phyloP scores from a whole-genome alignment of 371 early-diverging fungal species.

The Syncephalastrum monosporum region DNA sequence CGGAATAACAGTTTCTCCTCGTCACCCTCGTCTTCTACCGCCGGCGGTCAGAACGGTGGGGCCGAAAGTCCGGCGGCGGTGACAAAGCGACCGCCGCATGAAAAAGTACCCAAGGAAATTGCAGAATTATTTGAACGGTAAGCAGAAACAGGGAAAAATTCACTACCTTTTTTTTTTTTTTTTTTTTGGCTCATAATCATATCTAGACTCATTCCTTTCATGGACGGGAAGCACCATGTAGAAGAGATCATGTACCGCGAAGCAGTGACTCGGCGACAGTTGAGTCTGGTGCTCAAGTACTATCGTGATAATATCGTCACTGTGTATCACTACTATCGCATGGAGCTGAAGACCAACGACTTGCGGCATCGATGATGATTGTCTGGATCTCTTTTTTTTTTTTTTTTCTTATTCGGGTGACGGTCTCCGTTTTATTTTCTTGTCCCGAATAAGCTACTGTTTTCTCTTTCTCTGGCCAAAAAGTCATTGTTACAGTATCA shows the following conservation, averaged over 20 bases:
- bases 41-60: conserved; percentile 12
- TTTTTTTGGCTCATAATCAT: not conserved
- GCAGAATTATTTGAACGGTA: conserved; percentile 61
- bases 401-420: too few species aligned
- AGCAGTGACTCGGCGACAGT: conserved; percentile 63
- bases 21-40: conserved; percentile 13
- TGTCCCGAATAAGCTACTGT: too few species aligned
- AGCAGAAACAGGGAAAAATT: not conserved
- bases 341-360: not conserved
- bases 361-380: too few species aligned
- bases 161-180: not conserved
- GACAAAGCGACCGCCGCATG: conserved; percentile 29
- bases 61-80: conserved; percentile 16
- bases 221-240: conserved; percentile 78
- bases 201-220: conserved; percentile 65
- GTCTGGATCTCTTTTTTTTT: too few species aligned
- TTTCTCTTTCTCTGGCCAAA: too few species aligned
- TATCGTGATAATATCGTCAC: conserved; percentile 59
- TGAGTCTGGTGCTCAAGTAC: conserved; percentile 56
- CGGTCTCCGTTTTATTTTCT: too few species aligned
- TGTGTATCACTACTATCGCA: conserved; percentile 39
- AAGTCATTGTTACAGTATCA: too few species aligned
- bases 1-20: conserved; percentile 3
- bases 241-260: conserved; percentile 85
- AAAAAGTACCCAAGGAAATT: conserved; percentile 54